Base-by-base conservation (phyloP, 345 rosid species). In the Arabis alpina region DNA sequence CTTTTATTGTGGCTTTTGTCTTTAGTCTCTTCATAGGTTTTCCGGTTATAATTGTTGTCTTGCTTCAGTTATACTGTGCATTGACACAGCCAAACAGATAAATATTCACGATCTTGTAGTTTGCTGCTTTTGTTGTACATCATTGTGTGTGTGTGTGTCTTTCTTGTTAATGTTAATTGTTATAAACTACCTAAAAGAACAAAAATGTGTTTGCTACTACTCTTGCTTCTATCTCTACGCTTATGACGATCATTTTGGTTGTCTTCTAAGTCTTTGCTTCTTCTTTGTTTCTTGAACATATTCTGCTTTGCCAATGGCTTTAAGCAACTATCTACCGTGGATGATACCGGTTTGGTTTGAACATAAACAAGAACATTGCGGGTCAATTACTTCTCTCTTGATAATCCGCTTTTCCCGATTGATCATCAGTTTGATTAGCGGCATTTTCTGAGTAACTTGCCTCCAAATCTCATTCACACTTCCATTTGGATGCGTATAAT, bases 391-490 rank as follows among this genome's bases (percentile, higher is more conserved):
- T 16, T 81, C 84, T 70, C 81, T 88, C 79, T 72, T 82, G n/a
- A 88, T 80, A 44, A 86, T 76, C 69, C 92, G 83, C 70, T 83
- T 93, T 64, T 85, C 93, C 0, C 92, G 89, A 54, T 87, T 90
- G 42, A 75, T 86, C 96, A 87, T 88, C 73, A 82, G 66, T 70
- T 84, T 88, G 43, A 90, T 80, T 19, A 90, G 79, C 12, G 96
- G 91, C 28, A 90, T 77, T 80, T 93, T 93, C 75, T 77, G 88
- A 2, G 85, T 77, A 49, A 93, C 80, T 80, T 88, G 82, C 24
- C 85, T 87, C 98, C 98, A 93, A 56, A 88, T 86, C 80, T 88
- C 96, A 36, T 86, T 83, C 56, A 90, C 96, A 37, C 91, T 76
- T 80, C 98, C 98, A 24, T 83, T 70, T 42, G 83, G 79, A 74